Conservation (phyloP, 768 basidiomycete species). For the Phanerodontia chrysosporium region DNA sequence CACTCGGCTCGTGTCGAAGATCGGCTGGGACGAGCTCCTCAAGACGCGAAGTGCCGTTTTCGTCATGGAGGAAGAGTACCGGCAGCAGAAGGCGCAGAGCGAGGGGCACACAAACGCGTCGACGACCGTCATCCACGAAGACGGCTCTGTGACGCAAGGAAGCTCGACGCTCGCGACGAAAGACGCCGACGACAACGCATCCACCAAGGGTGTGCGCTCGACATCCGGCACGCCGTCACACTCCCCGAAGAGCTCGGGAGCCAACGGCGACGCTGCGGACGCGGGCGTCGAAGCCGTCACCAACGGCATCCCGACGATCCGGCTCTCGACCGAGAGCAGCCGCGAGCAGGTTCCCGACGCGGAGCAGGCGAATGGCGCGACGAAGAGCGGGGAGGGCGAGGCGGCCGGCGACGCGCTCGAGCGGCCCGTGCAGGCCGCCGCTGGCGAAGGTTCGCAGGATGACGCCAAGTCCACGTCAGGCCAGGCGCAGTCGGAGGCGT, state of each 20-base stretch:
- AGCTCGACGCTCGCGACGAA: slow-evolving; percentile 12
- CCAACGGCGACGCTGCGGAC: background rate
- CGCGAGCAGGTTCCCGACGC: slow-evolving; percentile 32
- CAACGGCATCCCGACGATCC: slow-evolving; percentile 50
- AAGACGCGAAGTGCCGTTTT: slow-evolving; percentile 93
- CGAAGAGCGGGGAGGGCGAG: slow-evolving; percentile 19
- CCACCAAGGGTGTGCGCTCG: slow-evolving; percentile 57
- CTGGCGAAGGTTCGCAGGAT: slow-evolving; percentile 22
- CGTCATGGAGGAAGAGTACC: slow-evolving; percentile 99
- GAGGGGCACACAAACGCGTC: slow-evolving; percentile 46
- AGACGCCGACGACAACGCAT: slow-evolving; percentile 63
- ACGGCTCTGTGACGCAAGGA: slow-evolving; percentile 41
- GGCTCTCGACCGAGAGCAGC: slow-evolving; percentile 53
- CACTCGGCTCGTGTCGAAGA: slow-evolving; percentile 85
- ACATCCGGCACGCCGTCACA: slow-evolving; percentile 21
- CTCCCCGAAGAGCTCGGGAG: slow-evolving; percentile 20
- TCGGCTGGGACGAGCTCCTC: slow-evolving; percentile 98
- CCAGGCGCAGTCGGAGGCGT: slow-evolving; percentile 47
- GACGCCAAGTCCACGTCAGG: slow-evolving; percentile 14
- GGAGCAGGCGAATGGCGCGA: slow-evolving; percentile 36
- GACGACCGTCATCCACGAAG: slow-evolving; percentile 51
- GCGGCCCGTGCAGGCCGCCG: slow-evolving; percentile 39
- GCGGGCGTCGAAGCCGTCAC: slow-evolving; percentile 19
- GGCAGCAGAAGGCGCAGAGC: slow-evolving; percentile 86
- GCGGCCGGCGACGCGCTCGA: slow-evolving; percentile 28